A percentile compares a stretch with the other conserved stretches of the same genome.
Conservation (phyloP, 1,284 basidiomycete genomes). For the Microbotryomycetes sp. region DNA sequence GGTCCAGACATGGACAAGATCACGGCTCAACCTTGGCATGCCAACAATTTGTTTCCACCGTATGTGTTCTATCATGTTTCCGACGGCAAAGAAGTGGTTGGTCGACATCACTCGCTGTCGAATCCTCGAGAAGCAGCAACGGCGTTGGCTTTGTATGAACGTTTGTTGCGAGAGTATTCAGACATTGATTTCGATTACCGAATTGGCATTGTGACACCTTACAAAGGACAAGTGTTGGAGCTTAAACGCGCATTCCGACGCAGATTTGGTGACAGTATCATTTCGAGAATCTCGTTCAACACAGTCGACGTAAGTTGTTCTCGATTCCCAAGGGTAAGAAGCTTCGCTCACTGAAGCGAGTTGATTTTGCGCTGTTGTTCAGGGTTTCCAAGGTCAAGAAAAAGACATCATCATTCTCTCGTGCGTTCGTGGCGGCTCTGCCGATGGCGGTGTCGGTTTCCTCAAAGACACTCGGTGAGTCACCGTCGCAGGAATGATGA, state of each 20-base stretch:
- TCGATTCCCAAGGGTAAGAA: neutral
- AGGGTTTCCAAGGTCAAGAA: constrained; percentile 96
- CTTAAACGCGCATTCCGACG: constrained; percentile 64
- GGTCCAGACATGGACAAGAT: constrained; percentile 82
- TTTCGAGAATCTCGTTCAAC: constrained; percentile 80
- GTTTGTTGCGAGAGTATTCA: constrained; percentile 61
- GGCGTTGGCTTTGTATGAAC: constrained; percentile 71
- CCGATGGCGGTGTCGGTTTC: constrained; percentile 76
- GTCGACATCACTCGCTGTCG: constrained; percentile 59
- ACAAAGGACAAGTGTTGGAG: constrained; percentile 81
- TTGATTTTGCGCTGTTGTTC: constrained; percentile 1
- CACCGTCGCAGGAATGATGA: too few species aligned
- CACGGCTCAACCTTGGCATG: constrained; percentile 83
- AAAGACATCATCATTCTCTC: constrained; percentile 94
- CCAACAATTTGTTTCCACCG: constrained; percentile 66
- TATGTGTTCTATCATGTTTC: constrained; percentile 84
- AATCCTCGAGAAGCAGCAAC: constrained; percentile 72
- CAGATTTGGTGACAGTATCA: constrained; percentile 66
- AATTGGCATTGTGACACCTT: constrained; percentile 91
- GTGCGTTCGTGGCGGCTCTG: constrained; percentile 63
- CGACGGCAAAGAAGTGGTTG: constrained; percentile 44
- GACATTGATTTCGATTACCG: constrained; percentile 52
- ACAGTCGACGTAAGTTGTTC: constrained; percentile 58
- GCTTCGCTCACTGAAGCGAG: neutral
- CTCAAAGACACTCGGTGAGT: constrained; percentile 46